Evolutionary conservation across 1,284 basidiomycete species (phyloP), one percentile per base, ranked within the genome.

Genomic region (Boletus semigastroideus): DNA sequence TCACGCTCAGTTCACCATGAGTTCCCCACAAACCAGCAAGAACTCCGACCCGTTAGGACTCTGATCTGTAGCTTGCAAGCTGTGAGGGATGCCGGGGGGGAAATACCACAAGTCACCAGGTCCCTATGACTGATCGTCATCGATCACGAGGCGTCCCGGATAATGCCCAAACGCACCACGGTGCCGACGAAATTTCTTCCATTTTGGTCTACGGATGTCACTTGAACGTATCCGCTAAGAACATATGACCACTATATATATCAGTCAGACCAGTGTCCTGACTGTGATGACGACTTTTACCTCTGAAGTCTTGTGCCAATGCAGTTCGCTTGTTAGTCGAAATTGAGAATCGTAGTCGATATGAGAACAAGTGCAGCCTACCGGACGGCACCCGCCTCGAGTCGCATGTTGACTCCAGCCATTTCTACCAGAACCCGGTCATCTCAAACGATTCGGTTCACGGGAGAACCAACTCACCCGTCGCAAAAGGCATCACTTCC

Each of bases 111-210:
- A 55, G 53, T 80, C 79, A 27, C 76, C 78, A 44, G 59, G 59
- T 2, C 57, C 59, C 59, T 58, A 8, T 19, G n/a, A n/a, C 16
- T 60, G 70, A 45, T 16, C 22, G 4, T 47, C 22, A 38, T 36
- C 17, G 28, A 34, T 17, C n/a, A 34, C 1, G 8, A 11, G 5
- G 37, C 10, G 6, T 12, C 16, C 7, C 5, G 6, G 22, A 30
- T 2, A 17, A n/a, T 25, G 52, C 2, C 27, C 42, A 48, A 42
- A 39, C 75, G 44, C 16, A 83, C 82, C 41, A 82, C 77, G n/a
- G 73, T 83, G 2, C 72, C 77, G 30, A 85, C 66, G 56, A 78
- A 86, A 66, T 84, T 88, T 54, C 75, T 76, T 3, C 87, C 87
- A 1, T 84, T 69, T 1, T 75, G 51, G 59, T 86, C 80, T 13